Percentiles rank a stretch among this genome's conserved stretches.
Evolutionary conservation across 192 early-diverging fungal genomes (phyloP).

Genomic region (Rhizoclosmatium globosum): DNA sequence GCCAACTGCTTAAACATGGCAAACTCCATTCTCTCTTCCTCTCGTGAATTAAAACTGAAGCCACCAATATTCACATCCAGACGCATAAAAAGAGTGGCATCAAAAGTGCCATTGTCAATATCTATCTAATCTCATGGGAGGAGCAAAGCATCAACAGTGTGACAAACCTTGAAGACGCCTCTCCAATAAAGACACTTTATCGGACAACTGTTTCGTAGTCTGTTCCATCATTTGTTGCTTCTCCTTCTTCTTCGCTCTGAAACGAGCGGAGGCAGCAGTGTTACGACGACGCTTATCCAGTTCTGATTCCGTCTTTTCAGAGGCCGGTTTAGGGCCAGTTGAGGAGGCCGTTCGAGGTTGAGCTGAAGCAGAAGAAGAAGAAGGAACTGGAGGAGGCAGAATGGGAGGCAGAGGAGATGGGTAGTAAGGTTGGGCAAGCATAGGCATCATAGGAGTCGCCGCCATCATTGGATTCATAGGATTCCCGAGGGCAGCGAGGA

Average conservation of each 20-base stretch:
- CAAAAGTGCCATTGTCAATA: no score
- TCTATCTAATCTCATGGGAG: background rate
- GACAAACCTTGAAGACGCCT: slow-evolving; percentile 51
- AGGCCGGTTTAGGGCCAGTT: background rate
- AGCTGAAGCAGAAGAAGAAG: background rate
- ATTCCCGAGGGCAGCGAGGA: background rate
- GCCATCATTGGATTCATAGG: background rate
- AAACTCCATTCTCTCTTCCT: no score
- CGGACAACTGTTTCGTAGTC: slow-evolving; percentile 79
- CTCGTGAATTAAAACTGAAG: background rate
- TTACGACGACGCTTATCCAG: slow-evolving; percentile 91
- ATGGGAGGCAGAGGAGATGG: background rate
- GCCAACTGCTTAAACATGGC: no score
- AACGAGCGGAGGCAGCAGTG: slow-evolving; percentile 93
- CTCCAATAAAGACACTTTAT: slow-evolving; percentile 77
- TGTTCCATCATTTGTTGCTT: slow-evolving; percentile 87
- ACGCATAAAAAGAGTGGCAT: no score
- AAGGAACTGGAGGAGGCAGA: background rate
- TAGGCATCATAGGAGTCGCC: background rate
- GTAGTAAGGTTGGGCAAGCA: background rate
- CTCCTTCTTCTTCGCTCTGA: slow-evolving; percentile 94
- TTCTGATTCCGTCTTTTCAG: slow-evolving; percentile 27
- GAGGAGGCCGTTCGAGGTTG: background rate
- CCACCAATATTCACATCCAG: background rate
- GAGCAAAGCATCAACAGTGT: background rate